These are phyloP conservation scores for Plantago major DNA, from an alignment of 257 asterid species.

Conservation along the genomic window DNA sequence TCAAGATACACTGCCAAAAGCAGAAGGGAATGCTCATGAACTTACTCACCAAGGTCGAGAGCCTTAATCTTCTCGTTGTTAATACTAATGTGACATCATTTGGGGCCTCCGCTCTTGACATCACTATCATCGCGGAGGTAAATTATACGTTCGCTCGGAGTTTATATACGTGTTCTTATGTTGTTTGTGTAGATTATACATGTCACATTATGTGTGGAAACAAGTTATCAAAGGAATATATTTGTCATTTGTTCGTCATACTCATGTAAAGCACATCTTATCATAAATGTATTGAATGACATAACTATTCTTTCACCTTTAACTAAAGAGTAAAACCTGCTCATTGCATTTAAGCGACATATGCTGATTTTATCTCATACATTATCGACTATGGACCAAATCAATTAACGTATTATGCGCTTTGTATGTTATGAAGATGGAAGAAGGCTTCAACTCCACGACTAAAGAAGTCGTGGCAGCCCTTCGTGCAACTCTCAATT, in stretches of 20 bases:
- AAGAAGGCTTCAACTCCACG: conserved; percentile 16
- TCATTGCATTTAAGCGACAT: not conserved
- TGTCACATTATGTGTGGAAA: not conserved
- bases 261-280: too few relatives aligned
- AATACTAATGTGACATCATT: conserved; percentile 32
- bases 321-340: not conserved
- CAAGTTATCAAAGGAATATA: too few relatives aligned
- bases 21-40: conserved; percentile 35
- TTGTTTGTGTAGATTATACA: not conserved
- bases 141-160: too few relatives aligned
- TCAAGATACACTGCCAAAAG: conserved; percentile 34
- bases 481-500: conserved; percentile 18
- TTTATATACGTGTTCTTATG: not conserved
- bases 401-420: not conserved
- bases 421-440: conserved; percentile 17
- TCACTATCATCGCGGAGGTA: conserved; percentile 42
- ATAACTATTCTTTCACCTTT: not conserved
- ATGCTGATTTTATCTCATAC: not conserved
- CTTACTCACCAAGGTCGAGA: conserved; percentile 32
- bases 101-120: conserved; percentile 30
- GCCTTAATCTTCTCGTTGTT: conserved; percentile 31
- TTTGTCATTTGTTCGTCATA: too few relatives aligned
- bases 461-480: conserved; percentile 20
- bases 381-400: not conserved
- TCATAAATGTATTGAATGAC: too few relatives aligned